Percentiles rank a stretch among this genome's conserved stretches.
Conservation (phyloP, 495 filamentous ascomycete genomes). For the Podospora pseudopauciseta region DNA sequence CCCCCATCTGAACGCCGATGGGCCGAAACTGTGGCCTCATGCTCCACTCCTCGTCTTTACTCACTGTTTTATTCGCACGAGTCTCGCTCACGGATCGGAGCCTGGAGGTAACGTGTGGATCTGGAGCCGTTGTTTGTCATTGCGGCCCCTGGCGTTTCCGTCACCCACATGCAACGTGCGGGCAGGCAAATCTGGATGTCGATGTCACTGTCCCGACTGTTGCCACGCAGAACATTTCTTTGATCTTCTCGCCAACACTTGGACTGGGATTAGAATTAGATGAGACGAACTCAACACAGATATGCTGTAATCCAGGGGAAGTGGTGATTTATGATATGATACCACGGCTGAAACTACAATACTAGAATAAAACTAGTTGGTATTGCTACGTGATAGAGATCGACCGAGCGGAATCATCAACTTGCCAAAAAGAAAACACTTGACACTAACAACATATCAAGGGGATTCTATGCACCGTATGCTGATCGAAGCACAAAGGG, state of each 20-base stretch:
- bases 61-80: neutral
- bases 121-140: neutral
- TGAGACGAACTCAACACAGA: too few relatives aligned
- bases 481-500: constrained; percentile 46
- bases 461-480: constrained; percentile 17
- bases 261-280: constrained; percentile 37
- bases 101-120: neutral
- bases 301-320: too few relatives aligned
- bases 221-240: too few relatives aligned
- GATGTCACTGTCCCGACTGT: too few relatives aligned
- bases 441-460: too few relatives aligned
- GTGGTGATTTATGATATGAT: too few relatives aligned
- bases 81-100: neutral
- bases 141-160: neutral
- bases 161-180: neutral
- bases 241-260: too few relatives aligned
- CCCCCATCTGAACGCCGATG: neutral
- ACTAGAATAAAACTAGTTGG: too few relatives aligned
- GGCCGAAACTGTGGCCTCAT: neutral
- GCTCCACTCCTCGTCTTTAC: neutral
- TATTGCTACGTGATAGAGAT: too few relatives aligned
- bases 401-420: too few relatives aligned
- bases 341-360: too few relatives aligned
- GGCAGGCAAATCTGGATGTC: neutral
- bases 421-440: too few relatives aligned